phyloP scores from a whole-genome alignment of 768 basidiomycete species.

The Sarcomyxa edulis region DNA sequence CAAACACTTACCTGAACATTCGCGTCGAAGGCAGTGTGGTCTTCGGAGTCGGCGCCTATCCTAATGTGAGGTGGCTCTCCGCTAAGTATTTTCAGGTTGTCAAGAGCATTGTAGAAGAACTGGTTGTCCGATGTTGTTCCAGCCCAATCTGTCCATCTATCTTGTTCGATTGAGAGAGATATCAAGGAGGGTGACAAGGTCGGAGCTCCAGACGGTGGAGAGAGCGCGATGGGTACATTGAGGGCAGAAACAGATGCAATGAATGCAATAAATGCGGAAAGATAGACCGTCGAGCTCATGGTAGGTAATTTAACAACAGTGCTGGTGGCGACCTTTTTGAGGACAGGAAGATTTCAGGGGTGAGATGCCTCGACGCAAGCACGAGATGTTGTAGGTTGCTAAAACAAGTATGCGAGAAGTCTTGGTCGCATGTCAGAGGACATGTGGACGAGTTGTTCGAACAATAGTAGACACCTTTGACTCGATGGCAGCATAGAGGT shows the following conservation, averaged over 20 bases:
- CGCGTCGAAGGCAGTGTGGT: constrained; percentile 52
- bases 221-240: constrained; percentile 34
- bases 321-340: too few species aligned
- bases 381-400: too few species aligned
- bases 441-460: too few species aligned
- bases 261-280: too few species aligned
- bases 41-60: constrained; percentile 54
- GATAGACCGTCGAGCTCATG: too few species aligned
- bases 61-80: constrained; percentile 51
- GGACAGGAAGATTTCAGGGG: too few species aligned
- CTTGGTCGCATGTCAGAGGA: too few species aligned
- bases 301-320: too few species aligned
- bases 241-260: constrained; percentile 13
- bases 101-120: constrained; percentile 57
- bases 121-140: constrained; percentile 47
- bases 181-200: constrained; percentile 41
- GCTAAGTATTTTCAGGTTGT: constrained; percentile 48
- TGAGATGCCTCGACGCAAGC: too few species aligned
- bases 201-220: constrained; percentile 28
- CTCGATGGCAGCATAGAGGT: too few species aligned
- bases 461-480: too few species aligned
- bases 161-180: constrained; percentile 67
- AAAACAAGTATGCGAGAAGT: too few species aligned
- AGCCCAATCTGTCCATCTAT: constrained; percentile 65
- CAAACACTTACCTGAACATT: constrained; percentile 33